Evolutionary conservation across 164 flowering plant species (phyloP).

Genomic region (Vitis rotundifolia): DNA sequence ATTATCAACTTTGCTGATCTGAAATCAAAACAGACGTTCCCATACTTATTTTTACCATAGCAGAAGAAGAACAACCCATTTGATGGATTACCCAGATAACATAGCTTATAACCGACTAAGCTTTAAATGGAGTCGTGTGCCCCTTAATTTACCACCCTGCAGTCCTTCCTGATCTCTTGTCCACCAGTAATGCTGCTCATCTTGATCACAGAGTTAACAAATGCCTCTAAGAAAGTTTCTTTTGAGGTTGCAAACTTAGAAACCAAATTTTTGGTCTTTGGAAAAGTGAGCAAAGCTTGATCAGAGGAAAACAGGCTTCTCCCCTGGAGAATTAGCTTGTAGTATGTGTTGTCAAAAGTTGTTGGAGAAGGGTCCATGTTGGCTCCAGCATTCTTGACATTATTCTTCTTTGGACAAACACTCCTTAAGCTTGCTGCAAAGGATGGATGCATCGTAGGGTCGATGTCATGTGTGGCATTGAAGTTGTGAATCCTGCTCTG

Average conservation of each 20-base stretch:
- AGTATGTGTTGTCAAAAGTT: slow-evolving; percentile 54
- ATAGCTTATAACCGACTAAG: neutral
- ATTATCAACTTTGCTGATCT: neutral
- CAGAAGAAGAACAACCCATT: neutral
- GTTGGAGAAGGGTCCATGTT: slow-evolving; percentile 48
- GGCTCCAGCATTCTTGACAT: slow-evolving; percentile 44
- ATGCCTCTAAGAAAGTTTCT: slow-evolving; percentile 35
- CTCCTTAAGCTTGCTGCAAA: slow-evolving; percentile 39
- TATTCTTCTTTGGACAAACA: slow-evolving; percentile 35
- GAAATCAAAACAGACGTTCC: neutral
- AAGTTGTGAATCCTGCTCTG: slow-evolving; percentile 48
- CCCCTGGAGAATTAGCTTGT: slow-evolving; percentile 43
- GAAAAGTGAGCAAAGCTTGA: slow-evolving; percentile 40
- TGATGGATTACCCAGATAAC: slow-evolving; percentile 2
- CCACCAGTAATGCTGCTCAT: slow-evolving; percentile 64
- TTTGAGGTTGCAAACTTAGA: slow-evolving; percentile 42
- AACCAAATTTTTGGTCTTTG: slow-evolving; percentile 42
- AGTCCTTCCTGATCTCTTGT: slow-evolving; percentile 49
- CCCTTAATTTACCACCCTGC: slow-evolving; percentile 40
- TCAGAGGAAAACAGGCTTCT: slow-evolving; percentile 51
- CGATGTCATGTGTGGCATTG: slow-evolving; percentile 39
- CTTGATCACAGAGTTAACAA: slow-evolving; percentile 52
- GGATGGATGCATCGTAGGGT: slow-evolving; percentile 42
- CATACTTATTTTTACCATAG: neutral
- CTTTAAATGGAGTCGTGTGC: neutral